Base-by-base conservation (phyloP, 495 filamentous ascomycete genomes). In the Apiosordaria backusii region DNA sequence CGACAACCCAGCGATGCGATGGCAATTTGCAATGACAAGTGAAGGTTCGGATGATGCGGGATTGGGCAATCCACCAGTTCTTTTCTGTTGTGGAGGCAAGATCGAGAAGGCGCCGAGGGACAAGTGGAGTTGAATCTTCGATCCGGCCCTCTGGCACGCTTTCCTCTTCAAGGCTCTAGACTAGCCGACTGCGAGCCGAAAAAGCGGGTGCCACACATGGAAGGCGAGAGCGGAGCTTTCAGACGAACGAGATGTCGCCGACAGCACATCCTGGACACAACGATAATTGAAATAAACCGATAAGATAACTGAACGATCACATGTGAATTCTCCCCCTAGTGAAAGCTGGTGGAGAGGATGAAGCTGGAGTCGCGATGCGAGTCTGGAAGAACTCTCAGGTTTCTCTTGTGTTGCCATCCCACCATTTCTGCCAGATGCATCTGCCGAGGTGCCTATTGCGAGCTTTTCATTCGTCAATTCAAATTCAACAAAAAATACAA, bases 381-480 rank as follows among this genome's bases (percentile, higher is more conserved):
- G 27, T 29, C 59, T 55, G 52, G 52, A 15, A 45, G 35, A 45
- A 53, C 19, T 53, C 4, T 21, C 52, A 21, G 52, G 22, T 5
- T 9, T 21, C 52, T 55, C 52, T 19, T 21, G 19, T 5, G n/a
- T 23, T 23, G 52, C 63, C 57, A 65, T 60, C 52, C 45, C 52
- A 26, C 10, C 58, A 57, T 18, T 45, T 26, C 7, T 45, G 35
- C 35, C 35, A 45, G 6, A 45, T 10, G 35, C 24, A 57, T 65
- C 63, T 61, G 60, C 67, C 67, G 64, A 69, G 67, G 67, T 60
- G 35, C 35, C 35, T 45, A 57, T 60, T 27, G 16, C 4, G 2
- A 4, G 4, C n/a, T n/a, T 21, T 24, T 24, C 18, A 69, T 69
- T 69, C 50, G 67, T 18, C 61, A 69, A 66, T 66, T 64, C 62